These are phyloP conservation scores for Besnoitia besnoiti DNA, from an alignment of 169 alveolate species.

Conservation along the genomic window DNA sequence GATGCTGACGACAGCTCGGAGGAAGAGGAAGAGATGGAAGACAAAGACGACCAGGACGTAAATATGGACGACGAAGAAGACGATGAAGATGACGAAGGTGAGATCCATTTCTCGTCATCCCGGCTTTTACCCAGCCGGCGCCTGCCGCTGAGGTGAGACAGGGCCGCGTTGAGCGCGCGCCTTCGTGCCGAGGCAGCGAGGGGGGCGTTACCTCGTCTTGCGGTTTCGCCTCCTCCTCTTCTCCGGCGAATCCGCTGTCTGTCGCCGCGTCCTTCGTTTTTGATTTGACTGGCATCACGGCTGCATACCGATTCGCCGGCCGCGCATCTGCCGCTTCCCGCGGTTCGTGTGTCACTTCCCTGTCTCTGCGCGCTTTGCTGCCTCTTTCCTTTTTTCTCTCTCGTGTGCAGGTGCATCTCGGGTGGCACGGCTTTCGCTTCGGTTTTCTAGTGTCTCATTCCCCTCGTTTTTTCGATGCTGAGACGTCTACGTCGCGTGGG, in stretches of 20 bases:
- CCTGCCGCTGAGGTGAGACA: too few relatives aligned
- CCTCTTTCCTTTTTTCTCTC: background rate
- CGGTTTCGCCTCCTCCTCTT: background rate
- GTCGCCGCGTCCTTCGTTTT: background rate
- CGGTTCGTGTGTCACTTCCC: background rate
- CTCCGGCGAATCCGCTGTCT: background rate
- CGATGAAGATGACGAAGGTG: conserved; percentile 21
- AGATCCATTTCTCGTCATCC: background rate
- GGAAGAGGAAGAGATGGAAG: background rate
- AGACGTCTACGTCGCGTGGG: background rate
- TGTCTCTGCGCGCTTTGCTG: background rate
- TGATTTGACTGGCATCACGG: too few relatives aligned
- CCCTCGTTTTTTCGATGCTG: background rate
- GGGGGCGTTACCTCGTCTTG: background rate
- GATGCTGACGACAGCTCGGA: background rate
- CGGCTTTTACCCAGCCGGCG: too few relatives aligned
- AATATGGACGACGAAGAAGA: conserved; percentile 16
- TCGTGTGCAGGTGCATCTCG: background rate
- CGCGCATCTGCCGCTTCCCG: background rate
- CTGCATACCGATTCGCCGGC: too few relatives aligned
- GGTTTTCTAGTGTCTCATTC: background rate
- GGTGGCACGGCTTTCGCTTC: background rate
- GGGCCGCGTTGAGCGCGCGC: too few relatives aligned
- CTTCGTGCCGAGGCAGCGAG: too few relatives aligned
- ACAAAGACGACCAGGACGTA: background rate